Evolutionary conservation across 805 yeast genomes (phyloP).

Genomic region (Cyberlindnera misumaiensis): DNA sequence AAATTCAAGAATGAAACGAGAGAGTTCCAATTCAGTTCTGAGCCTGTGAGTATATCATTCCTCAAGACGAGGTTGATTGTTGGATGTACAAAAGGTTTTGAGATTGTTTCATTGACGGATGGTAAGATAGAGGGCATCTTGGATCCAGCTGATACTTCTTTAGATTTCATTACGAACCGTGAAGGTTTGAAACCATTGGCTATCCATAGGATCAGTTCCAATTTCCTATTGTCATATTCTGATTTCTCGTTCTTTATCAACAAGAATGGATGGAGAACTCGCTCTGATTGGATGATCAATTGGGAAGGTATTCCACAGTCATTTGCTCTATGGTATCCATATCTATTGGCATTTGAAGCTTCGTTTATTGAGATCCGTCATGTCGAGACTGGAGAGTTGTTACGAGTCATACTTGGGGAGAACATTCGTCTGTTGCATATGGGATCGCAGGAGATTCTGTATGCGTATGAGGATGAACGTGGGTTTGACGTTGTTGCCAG

Average conservation of each 20-base stretch:
- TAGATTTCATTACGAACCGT: conserved; percentile 83
- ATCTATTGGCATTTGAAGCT: conserved; percentile 82
- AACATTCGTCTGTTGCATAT: conserved; percentile 85
- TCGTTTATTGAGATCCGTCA: conserved; percentile 89
- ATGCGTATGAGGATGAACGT: conserved; percentile 83
- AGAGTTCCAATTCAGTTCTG: conserved; percentile 79
- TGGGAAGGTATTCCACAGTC: conserved; percentile 97
- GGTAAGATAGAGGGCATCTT: conserved; percentile 81
- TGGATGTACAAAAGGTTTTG: conserved; percentile 96
- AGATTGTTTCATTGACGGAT: conserved; percentile 80
- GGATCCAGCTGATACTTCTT: conserved; percentile 97
- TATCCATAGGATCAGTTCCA: conserved; percentile 82
- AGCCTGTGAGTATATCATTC: conserved; percentile 87
- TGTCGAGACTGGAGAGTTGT: conserved; percentile 78
- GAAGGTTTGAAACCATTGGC: conserved; percentile 86
- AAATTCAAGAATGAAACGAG: conserved; percentile 59
- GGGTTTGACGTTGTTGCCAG: conserved; percentile 92
- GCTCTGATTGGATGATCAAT: conserved; percentile 86
- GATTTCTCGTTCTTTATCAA: conserved; percentile 94
- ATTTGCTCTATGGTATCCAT: conserved; percentile 92
- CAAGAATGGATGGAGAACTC: conserved; percentile 92
- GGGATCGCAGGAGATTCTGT: conserved; percentile 86
- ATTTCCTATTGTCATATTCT: conserved; percentile 81
- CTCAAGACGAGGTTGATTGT: conserved; percentile 84
- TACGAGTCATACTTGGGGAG: conserved; percentile 87